Evolutionary conservation across 2,329 filamentous ascomycete species (phyloP), one percentile per base, ranked within the genome.

Genomic region (Sporothrix phasma): DNA sequence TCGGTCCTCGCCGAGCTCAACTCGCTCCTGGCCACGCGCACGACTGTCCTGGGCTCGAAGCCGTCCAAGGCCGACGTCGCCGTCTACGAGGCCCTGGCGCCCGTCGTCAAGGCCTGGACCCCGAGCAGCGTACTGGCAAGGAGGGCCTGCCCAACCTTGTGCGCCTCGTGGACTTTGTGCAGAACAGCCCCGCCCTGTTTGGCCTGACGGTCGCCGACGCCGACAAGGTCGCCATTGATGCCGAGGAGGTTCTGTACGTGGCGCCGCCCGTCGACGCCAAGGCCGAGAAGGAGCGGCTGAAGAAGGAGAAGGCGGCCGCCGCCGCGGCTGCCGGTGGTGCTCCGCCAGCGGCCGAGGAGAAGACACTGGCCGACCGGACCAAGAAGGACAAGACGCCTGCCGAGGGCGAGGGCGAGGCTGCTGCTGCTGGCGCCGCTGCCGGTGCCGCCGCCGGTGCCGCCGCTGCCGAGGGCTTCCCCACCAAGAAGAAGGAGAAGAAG

Each of bases 201-300:
- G 87, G 82, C 19, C 80, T 96, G 66, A 82, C 84, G 67, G 78
- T 96, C 68, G 79, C 82, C 66, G 84, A 88, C 15, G 81, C 78
- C 62, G 86, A 94, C 73, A 96, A 94, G 81, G 78, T 97, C 71
- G 78, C 79, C 69, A 84, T 97, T 69, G 87, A 97, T 74, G 79
- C 85, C 60, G 86, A 92, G 71, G 88, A 92, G 70, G 84, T 97
- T 66, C 82, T 90, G 68, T 92, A 92, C 75, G 88, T 92, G 71
- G 93, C 94, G 79, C 93, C 93, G 70, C 89, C 89, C 22, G 85
- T 93, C 67, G 92, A 96, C 69, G 86, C 89, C 71, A 96, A 95
- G 82, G 92, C 92, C 64, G 93, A 97, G 82, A 97, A 97, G 81
- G 92, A 97, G 82, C 86, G 88, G 56, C 84, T 93, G 77, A 97